Evolutionary conservation across 768 basidiomycete species (phyloP), one percentile per base, ranked within the genome.

Genomic region (Pleurotus pulmonarius): DNA sequence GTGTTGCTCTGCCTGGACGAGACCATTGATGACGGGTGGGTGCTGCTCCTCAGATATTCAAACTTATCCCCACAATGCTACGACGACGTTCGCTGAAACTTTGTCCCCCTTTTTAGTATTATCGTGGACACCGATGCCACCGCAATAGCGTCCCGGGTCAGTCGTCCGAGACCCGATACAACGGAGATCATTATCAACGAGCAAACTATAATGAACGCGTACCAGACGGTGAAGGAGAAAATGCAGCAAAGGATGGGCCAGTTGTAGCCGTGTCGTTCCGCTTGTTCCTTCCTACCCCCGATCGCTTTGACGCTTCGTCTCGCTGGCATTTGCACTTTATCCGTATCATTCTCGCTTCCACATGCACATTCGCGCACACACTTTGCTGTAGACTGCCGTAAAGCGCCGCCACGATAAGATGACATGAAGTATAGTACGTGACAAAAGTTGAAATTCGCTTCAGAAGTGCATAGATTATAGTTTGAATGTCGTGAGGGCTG

Each of bases 151-250:
- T 92, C 94, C 29, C 77, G 97, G 53, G 97, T 98, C 52, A 95
- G 91, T 64, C 76, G 94, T 60, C 92, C 97, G 43, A 87, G 86
- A 60, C 88, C 96, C 13, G 97, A 98, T 70, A 87, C 95, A 51
- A 90, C 88, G 38, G 95, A 98, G 63, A 97, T 99, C 60, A 88
- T 95, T 60, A 96, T 99, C 79, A 98, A 99, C 78, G 97, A 99
- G 74, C 94, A 97, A 74, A 95, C 94, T 7, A 80, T 97, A 58
- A 80, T 96, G 81, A 94, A 78, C 66, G 95, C 95, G 26, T 97
- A 95, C 76, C 86, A 90, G 76, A 91, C 90, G 0, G 86, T 94
- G 60, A 88, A 86, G 70, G 91, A 92, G 65, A 86, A 83, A 75
- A 84, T 94, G 74, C 85, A 88, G 65, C 87, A 90, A 69, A 79